Evolutionary conservation across 2,329 filamentous ascomycete species (phyloP).

Genomic region (Neoarthrinium moseri): DNA sequence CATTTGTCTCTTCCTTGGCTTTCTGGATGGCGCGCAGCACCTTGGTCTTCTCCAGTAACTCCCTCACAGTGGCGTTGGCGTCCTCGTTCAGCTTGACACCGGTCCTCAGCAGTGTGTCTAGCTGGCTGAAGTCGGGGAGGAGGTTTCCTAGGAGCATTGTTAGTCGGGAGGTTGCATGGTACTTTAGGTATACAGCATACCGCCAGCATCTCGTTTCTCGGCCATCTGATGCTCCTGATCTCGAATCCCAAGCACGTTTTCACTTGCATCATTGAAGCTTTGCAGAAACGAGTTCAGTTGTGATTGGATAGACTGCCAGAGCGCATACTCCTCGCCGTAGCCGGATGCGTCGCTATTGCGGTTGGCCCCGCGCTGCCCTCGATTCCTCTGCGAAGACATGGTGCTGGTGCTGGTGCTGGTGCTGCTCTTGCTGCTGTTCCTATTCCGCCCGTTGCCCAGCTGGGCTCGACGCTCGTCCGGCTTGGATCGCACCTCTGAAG

Average conservation of each 20-base stretch:
- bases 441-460: neutral
- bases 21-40: conserved; percentile 39
- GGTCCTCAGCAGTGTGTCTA: conserved; percentile 28
- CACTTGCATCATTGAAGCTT: conserved; percentile 38
- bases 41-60: conserved; percentile 35
- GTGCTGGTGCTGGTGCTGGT: neutral
- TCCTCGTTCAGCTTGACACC: conserved; percentile 32
- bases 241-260: conserved; percentile 34
- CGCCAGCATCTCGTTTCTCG: conserved; percentile 30
- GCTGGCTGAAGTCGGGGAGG: conserved; percentile 32
- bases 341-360: conserved; percentile 36
- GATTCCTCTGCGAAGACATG: conserved; percentile 30
- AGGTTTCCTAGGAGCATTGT: no score
- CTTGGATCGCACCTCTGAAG: neutral
- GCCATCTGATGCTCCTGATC: conserved; percentile 38
- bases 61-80: conserved; percentile 24
- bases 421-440: neutral
- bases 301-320: conserved; percentile 40
- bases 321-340: conserved; percentile 39
- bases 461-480: neutral
- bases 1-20: conserved; percentile 36
- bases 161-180: no score
- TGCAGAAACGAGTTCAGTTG: conserved; percentile 33
- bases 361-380: conserved; percentile 26
- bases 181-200: no score